Conservation (phyloP, 2,329 filamentous ascomycete species). For the Coniochaeta hoffmannii region DNA sequence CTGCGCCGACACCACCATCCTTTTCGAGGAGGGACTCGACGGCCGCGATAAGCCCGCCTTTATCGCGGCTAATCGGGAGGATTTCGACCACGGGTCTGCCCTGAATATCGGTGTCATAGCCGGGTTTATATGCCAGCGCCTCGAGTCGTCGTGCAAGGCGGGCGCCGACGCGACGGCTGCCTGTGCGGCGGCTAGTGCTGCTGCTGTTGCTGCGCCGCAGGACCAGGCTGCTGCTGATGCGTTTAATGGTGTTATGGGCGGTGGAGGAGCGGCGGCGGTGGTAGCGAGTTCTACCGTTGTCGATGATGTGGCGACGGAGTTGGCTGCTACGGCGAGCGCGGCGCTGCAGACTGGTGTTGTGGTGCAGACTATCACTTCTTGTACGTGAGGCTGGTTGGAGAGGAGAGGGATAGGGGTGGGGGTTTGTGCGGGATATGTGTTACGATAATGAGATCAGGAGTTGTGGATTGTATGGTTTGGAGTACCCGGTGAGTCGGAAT, state of each 20-base stretch:
- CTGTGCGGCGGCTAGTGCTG: constrained; percentile 17
- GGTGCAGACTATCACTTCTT: constrained; percentile 16
- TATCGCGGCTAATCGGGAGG: constrained; percentile 29
- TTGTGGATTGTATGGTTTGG: too few species aligned
- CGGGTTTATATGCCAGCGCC: constrained; percentile 38
- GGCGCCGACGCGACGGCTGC: constrained; percentile 15
- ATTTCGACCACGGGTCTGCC: constrained; percentile 39
- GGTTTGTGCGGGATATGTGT: too few species aligned
- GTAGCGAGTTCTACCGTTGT: background rate
- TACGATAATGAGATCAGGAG: too few species aligned
- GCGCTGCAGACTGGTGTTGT: constrained; percentile 7
- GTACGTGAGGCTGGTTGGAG: constrained; percentile 9
- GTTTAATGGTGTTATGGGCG: constrained; percentile 22
- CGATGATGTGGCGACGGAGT: background rate
- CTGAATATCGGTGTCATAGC: constrained; percentile 38
- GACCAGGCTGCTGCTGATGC: constrained; percentile 24
- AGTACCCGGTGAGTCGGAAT: too few species aligned
- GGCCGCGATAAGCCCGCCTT: constrained; percentile 34
- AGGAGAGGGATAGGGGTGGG: too few species aligned
- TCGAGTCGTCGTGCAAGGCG: constrained; percentile 25
- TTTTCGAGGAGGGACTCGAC: constrained; percentile 34
- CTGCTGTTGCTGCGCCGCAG: constrained; percentile 19
- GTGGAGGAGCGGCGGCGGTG: constrained; percentile 10
- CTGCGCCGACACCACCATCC: constrained; percentile 33
- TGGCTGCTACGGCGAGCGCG: constrained; percentile 4